Conservation (phyloP, 257 asterid species). For the Linderniella brevidens region DNA sequence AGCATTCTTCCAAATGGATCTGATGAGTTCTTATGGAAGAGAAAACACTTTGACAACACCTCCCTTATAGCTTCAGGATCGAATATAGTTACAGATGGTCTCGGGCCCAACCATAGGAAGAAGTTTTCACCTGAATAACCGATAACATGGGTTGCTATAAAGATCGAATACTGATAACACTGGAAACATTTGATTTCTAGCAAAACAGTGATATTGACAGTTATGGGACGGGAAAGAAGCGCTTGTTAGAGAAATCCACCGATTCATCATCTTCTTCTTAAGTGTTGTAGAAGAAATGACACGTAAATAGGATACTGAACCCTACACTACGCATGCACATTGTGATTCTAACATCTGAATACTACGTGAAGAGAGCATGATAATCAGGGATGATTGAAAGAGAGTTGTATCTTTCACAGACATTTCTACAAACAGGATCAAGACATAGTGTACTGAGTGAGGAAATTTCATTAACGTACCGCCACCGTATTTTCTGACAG, state of each 20-base stretch:
- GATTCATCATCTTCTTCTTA: too few relatives aligned
- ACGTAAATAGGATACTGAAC: too few relatives aligned
- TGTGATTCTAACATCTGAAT: too few relatives aligned
- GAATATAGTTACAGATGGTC: not conserved
- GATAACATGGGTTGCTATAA: not conserved
- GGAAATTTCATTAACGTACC: not conserved
- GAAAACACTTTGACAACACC: not conserved
- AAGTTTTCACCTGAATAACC: not conserved
- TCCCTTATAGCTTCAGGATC: slow-evolving; percentile 2
- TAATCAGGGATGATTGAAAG: too few relatives aligned
- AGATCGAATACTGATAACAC: not conserved
- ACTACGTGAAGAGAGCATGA: too few relatives aligned
- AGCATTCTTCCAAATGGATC: not conserved
- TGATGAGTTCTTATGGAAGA: not conserved
- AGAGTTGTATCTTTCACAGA: too few relatives aligned
- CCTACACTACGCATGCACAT: too few relatives aligned
- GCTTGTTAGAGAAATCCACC: too few relatives aligned
- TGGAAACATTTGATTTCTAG: not conserved
- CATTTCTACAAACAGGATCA: not conserved
- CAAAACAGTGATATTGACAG: too few relatives aligned
- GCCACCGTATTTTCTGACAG: not conserved
- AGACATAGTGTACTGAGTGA: not conserved
- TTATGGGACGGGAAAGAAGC: too few relatives aligned
- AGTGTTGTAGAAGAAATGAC: too few relatives aligned
- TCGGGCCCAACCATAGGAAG: slow-evolving; percentile 3